Evolutionary conservation across 1,284 basidiomycete species (phyloP), one percentile per base, ranked within the genome.

Genomic region (Malassezia restricta): DNA sequence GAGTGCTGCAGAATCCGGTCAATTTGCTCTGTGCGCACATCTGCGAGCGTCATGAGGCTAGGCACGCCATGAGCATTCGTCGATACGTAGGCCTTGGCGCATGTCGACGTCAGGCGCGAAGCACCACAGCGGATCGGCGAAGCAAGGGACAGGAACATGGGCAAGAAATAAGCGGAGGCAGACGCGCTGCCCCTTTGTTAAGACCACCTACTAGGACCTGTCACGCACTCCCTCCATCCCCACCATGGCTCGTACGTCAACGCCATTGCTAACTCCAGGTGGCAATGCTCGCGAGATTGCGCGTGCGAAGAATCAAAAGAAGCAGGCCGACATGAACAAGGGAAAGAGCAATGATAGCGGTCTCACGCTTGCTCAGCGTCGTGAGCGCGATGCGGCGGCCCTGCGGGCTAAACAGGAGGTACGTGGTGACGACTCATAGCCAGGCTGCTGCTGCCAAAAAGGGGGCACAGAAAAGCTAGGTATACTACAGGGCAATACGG

Each of bases 11-110:
- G 65, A 27, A 85, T 65, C 11, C 80, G 78, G 43, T 77, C 69
- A 38, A 91, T 86, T 68, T 90, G 84, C 0, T 78, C 77, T 7
- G 79, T 80, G 31, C 78, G 78, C 20, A 91, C 79, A 77, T 91
- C 87, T 8, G 87, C 88, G 57, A 91, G 77, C 7, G 85, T 85
- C 80, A 90, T 81, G 0, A 91, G 76, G 12, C 24, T 37, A n/a
- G 29, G 47, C n/a, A 31, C 43, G 14, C 37, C 37, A 8, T 29
- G 4, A 3, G 5, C n/a, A 24, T 47, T 47, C 35, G 44, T 47
- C 37, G 33, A 47, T 6, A 47, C 15, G 33, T 12, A 35, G 11
- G 33, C 33, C 15, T 35, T 35, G 33, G 11, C 33, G 11, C 11
- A 35, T 35, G 15, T 35, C 33, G 33, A 2, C 33, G 33, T 35